phyloP scores from a whole-genome alignment of 23 red algal genomes.

The Chondrus crispus region DNA sequence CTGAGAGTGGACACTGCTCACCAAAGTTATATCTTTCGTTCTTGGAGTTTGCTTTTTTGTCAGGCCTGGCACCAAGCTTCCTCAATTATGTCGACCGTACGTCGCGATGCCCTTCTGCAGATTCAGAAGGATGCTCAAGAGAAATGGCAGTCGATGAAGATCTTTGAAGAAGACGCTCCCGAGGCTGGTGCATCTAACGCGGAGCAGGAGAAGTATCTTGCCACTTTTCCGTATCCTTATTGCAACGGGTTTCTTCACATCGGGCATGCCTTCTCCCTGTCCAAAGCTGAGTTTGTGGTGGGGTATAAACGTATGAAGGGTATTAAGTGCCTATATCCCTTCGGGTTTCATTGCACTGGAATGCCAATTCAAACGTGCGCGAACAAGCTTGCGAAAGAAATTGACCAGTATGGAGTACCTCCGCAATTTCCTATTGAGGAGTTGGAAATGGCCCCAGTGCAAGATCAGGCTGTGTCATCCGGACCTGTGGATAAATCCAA shows the following conservation, averaged over 20 bases:
- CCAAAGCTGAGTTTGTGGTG: constrained; percentile 95
- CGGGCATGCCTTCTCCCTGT: constrained; percentile 96
- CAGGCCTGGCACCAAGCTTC: too few species aligned
- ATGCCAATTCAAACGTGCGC: constrained; percentile 99
- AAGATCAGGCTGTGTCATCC: neutral
- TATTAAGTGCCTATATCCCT: constrained; percentile 84
- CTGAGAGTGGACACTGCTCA: too few species aligned
- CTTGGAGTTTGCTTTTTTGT: too few species aligned
- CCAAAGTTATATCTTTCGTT: too few species aligned
- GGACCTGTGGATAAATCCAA: constrained; percentile 30
- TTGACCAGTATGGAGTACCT: constrained; percentile 77
- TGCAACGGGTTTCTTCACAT: constrained; percentile 97
- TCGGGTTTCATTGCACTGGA: constrained; percentile 98
- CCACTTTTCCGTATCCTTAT: constrained; percentile 98
- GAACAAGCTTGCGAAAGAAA: constrained; percentile 78
- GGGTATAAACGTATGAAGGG: constrained; percentile 79
- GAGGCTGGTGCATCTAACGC: neutral
- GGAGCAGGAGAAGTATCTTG: constrained; percentile 62
- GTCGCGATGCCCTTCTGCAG: constrained; percentile 76
- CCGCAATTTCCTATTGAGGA: constrained; percentile 73
- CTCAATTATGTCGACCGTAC: constrained; percentile 64
- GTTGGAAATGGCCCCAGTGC: neutral
- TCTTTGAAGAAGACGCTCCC: constrained; percentile 86
- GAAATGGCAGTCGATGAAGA: constrained; percentile 68
- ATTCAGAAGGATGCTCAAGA: constrained; percentile 82